phyloP scores from a whole-genome alignment of 2,329 filamentous ascomycete genomes.

The Arthroderma uncinatum region DNA sequence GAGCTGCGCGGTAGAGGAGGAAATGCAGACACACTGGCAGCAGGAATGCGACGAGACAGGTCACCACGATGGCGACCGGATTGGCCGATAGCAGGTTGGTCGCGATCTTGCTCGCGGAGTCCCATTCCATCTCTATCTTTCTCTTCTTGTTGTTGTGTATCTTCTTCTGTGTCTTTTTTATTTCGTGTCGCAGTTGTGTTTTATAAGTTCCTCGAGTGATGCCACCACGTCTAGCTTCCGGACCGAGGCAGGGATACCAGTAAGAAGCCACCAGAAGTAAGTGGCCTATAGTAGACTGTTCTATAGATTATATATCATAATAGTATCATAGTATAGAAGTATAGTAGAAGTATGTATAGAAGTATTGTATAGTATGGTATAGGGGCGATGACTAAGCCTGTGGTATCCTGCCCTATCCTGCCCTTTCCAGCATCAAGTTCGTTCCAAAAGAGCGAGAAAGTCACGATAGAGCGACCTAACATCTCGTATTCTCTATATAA shows the following conservation, averaged over 20 bases:
- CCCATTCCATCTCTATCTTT: conserved; percentile 23
- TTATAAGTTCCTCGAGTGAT: not conserved
- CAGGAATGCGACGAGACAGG: conserved; percentile 57
- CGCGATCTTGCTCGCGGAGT: conserved; percentile 25
- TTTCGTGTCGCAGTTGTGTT: not conserved
- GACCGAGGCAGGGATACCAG: not conserved
- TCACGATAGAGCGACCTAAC: not conserved
- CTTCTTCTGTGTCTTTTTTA: not conserved
- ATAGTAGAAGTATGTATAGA: too few species aligned
- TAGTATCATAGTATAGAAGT: too few species aligned
- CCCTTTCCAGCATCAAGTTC: not conserved
- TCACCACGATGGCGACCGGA: conserved; percentile 47
- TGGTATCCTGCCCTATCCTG: not conserved
- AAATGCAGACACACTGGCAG: conserved; percentile 68
- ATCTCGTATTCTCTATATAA: not conserved
- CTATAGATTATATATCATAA: too few species aligned
- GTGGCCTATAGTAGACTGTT: too few species aligned
- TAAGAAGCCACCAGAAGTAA: not conserved
- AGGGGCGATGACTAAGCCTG: not conserved
- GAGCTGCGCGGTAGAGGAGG: conserved; percentile 56
- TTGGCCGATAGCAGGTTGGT: conserved; percentile 36
- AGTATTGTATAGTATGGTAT: too few species aligned
- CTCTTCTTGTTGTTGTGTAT: conserved; percentile 6
- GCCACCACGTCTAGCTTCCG: too few species aligned
- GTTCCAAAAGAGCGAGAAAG: not conserved